phyloP scores from a whole-genome alignment of 2,329 filamentous ascomycete genomes.

The Huntiella decipiens region DNA sequence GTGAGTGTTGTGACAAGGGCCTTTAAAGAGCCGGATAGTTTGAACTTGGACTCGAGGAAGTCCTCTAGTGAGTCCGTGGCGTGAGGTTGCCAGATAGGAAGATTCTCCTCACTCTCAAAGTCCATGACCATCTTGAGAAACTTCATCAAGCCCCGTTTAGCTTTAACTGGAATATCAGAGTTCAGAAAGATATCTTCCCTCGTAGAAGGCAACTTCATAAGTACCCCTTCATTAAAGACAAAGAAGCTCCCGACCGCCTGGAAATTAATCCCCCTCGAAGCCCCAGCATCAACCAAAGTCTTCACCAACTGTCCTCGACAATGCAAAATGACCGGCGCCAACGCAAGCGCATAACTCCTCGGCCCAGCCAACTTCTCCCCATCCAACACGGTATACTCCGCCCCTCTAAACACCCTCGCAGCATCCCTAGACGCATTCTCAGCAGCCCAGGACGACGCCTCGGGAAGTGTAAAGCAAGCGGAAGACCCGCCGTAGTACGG shows the following conservation, averaged over 20 bases:
- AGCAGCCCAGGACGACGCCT: constrained; percentile 51
- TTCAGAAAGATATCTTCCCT: constrained; percentile 83
- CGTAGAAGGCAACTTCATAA: constrained; percentile 66
- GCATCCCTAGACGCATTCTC: constrained; percentile 16
- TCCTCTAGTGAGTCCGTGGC: constrained; percentile 34
- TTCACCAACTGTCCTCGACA: constrained; percentile 59
- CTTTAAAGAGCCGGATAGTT: constrained; percentile 48
- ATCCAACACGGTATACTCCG: constrained; percentile 19
- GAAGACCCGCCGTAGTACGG: constrained; percentile 75
- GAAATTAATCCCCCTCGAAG: constrained; percentile 82
- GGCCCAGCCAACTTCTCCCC: constrained; percentile 28
- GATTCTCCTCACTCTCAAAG: constrained; percentile 39
- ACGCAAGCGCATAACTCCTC: constrained; percentile 61
- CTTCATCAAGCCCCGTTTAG: constrained; percentile 80
- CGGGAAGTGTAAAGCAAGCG: constrained; percentile 67
- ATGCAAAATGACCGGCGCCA: constrained; percentile 77
- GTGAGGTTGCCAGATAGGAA: constrained; percentile 37
- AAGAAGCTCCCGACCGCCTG: constrained; percentile 86
- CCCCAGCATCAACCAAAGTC: constrained; percentile 70
- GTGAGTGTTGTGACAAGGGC: constrained; percentile 48
- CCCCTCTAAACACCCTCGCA: constrained; percentile 19
- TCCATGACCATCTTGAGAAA: constrained; percentile 76
- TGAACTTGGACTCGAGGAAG: constrained; percentile 44
- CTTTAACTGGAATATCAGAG: constrained; percentile 52
- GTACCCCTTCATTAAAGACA: constrained; percentile 37